Evolutionary conservation across 306 rosid species (phyloP), one percentile per base, ranked within the genome.

Genomic region (Begonia fuchsioides): DNA sequence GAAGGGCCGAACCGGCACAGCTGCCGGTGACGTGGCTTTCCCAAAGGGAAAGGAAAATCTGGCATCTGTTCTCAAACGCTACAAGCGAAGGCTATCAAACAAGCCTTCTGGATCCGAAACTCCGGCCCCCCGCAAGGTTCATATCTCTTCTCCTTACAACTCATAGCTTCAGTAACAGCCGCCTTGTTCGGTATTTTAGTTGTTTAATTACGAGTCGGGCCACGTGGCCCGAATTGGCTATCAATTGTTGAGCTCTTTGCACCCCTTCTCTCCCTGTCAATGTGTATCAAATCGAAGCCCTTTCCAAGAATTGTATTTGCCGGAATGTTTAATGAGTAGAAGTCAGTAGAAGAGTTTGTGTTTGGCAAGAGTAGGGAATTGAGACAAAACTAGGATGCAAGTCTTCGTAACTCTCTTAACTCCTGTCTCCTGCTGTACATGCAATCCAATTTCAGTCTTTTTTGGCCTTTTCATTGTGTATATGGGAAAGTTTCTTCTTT

Each of bases 21-120:
- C 86, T 13, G 98, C 96, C 0, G 98, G 98, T 10, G 96, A 85
- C 13, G 95, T 90, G 38, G 98, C 98, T 40, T 85, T 86, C 70
- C 98, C 98, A 0, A 77, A 15, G 70, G 98, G 96, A 47, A 92
- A 82, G 65, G 88, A 79, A 52, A 92, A 92, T 65, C 61, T 92
- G 60, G 81, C 88, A 0, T 82, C 98, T 15, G 98, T 92, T 53
- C 94, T 92, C 59, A 92, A 92, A 70, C 86, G 98, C 38, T 92
- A 85, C 71, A 85, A 74, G 76, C 83, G 94, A 1, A 71, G 94
- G 38, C 62, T 92, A 56, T 71, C 93, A 55, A 77, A 66, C 73
- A 85, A 79, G 54, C 53, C 81, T 0, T 58, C 52, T 50, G 72
- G 68, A 56, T 61, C 68, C 55, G 69, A 45, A 0, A 81, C 75